Percentiles rank a stretch among this genome's conserved stretches.
phyloP scores from a whole-genome alignment of 805 yeast species.

The Diddensiella transvaalensis region DNA sequence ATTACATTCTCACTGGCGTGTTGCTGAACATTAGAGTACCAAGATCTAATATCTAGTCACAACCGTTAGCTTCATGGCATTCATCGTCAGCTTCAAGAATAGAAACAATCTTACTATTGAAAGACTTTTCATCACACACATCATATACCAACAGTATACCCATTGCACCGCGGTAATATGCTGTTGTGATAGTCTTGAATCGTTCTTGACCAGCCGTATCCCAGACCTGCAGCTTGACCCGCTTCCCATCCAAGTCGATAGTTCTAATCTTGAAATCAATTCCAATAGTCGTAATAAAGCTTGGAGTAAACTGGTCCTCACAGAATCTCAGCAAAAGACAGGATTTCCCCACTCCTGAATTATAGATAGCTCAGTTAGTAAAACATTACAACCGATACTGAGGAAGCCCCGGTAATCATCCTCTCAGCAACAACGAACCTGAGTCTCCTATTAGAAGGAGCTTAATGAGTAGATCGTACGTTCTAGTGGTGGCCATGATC shows the following conservation, averaged over 20 bases:
- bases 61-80: too few relatives aligned
- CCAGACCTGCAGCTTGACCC: slow-evolving; percentile 95
- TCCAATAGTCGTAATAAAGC: slow-evolving; percentile 96
- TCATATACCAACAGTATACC: slow-evolving; percentile 97
- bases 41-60: slow-evolving; percentile 63
- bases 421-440: slow-evolving; percentile 33
- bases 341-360: slow-evolving; percentile 43
- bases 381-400: too few relatives aligned
- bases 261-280: slow-evolving; percentile 97
- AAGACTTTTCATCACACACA: slow-evolving; percentile 94
- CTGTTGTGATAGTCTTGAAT: slow-evolving; percentile 95
- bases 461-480: slow-evolving; percentile 88
- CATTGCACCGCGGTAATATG: slow-evolving; percentile 98
- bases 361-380: neutral
- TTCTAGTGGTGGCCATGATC: slow-evolving; percentile 24
- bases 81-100: neutral
- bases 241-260: slow-evolving; percentile 87
- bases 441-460: slow-evolving; percentile 92
- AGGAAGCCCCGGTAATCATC: neutral
- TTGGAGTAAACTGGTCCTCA: slow-evolving; percentile 94
- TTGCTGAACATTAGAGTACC: slow-evolving; percentile 94
- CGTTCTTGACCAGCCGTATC: slow-evolving; percentile 99
- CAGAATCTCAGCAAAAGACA: slow-evolving; percentile 89
- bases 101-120: slow-evolving; percentile 45
- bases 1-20: slow-evolving; percentile 97